These are phyloP conservation scores for Boletus smithii DNA, from an alignment of 1,284 basidiomycete genomes.

Conservation along the genomic window DNA sequence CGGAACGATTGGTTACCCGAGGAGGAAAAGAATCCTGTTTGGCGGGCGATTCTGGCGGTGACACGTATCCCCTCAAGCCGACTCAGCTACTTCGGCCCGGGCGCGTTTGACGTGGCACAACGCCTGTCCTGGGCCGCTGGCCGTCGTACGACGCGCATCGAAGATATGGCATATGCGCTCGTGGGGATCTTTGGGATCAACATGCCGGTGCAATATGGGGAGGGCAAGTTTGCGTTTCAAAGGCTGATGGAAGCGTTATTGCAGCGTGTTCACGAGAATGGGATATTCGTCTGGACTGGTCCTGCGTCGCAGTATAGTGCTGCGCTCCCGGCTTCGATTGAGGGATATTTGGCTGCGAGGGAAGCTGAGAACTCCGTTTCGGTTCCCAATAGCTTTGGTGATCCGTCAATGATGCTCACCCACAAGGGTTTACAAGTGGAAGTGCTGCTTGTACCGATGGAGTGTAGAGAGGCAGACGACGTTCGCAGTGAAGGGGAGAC, in stretches of 20 bases:
- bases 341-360: slow-evolving; percentile 12
- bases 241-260: slow-evolving; percentile 12
- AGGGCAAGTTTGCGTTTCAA: slow-evolving; percentile 12
- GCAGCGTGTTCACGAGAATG: slow-evolving; percentile 3
- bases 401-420: slow-evolving; percentile 9
- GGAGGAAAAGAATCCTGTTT: slow-evolving; percentile 1
- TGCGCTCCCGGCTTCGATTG: slow-evolving; percentile 10
- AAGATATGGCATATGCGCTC: slow-evolving; percentile 14
- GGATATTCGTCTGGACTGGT: slow-evolving; percentile 11
- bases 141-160: slow-evolving; percentile 9
- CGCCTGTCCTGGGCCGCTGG: slow-evolving; percentile 13
- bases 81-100: slow-evolving; percentile 5
- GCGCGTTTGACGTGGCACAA: slow-evolving; percentile 5
- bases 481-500: neutral
- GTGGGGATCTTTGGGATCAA: slow-evolving; percentile 14
- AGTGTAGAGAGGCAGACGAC: slow-evolving; percentile 7
- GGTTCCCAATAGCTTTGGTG: slow-evolving; percentile 6
- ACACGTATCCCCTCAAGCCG: slow-evolving; percentile 6
- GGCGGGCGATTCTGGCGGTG: neutral
- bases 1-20: neutral
- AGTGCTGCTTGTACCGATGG: slow-evolving; percentile 1
- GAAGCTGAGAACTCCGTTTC: neutral
- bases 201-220: slow-evolving; percentile 14
- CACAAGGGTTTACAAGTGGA: slow-evolving; percentile 12
- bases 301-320: slow-evolving; percentile 5